Evolutionary conservation across 345 rosid species (phyloP), one percentile per base, ranked within the genome.

Genomic region (Salix udensis): DNA sequence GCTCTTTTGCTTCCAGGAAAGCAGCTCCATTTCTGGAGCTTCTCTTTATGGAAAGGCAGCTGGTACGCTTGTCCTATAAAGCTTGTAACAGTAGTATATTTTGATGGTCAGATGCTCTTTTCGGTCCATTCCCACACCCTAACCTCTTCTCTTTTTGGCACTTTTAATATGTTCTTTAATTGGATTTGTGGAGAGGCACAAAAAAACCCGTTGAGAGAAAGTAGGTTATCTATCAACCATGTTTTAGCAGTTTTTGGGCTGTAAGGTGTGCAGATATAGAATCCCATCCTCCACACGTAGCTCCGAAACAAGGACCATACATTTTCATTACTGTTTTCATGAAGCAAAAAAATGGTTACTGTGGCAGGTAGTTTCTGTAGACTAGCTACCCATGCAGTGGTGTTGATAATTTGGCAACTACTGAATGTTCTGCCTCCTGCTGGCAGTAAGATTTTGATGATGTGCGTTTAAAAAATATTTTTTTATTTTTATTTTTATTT

Each of bases 1-100:
- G 76, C 53, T 58, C 39, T 52, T 34, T 52, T 21, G 23, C 24
- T 50, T 40, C 30, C 77, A 12, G 53, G 48, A 36, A 23, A 26
- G 64, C 72, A 77, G 69, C 77, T 60, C 50, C 46, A 46, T 64
- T 39, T 69, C 30, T 34, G 65, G 48, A 58, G 72, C 74, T 65
- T 46, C n/a, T 48, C 13, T 40, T 26, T 50, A 11, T 69, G 82
- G 67, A 70, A 70, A 46, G 74, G 70, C 26, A 31, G 72, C 14
- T 68, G 75, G 60, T 58, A 66, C 70, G 48, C n/a, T 61, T 64
- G 72, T 24, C 68, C 37, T 67, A 31, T 53, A 50, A 31, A 76
- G 67, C 53, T 24, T 48, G 80, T 53, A 28, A 21, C 39, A 30
- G 40, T 21, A 30, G 40, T 21, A 55, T 48, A 13, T n/a, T 48